Percentiles rank a stretch among this genome's conserved stretches.
Evolutionary conservation across 306 rosid species (phyloP).

Genomic region (Acacia acuminata): DNA sequence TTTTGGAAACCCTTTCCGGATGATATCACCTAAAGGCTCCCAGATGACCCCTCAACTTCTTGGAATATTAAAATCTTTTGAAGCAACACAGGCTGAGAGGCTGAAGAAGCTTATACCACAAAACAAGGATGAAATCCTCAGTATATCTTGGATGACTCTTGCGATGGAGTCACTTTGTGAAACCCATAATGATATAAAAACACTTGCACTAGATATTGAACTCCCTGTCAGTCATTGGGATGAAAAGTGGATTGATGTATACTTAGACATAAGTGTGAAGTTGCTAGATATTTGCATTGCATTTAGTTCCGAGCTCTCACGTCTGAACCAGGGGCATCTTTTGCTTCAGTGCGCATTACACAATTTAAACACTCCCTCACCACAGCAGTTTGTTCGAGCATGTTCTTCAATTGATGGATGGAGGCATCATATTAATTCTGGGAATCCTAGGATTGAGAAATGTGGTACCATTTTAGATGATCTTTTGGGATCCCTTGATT

Average conservation of each 20-base stretch:
- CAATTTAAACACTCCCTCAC: conserved; percentile 56
- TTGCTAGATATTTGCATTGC: conserved; percentile 80
- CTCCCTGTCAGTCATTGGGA: conserved; percentile 83
- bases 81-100: conserved; percentile 72
- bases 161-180: conserved; percentile 72
- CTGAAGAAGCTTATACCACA: conserved; percentile 65
- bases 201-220: conserved; percentile 62
- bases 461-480: conserved; percentile 59
- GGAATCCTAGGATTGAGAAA: conserved; percentile 65
- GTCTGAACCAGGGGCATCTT: conserved; percentile 80
- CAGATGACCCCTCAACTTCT: conserved; percentile 54
- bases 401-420: conserved; percentile 76
- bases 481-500: conserved; percentile 63
- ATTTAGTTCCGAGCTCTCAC: conserved; percentile 89
- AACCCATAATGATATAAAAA: conserved; percentile 66
- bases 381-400: conserved; percentile 56
- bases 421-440: conserved; percentile 61
- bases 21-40: conserved; percentile 58
- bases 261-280: conserved; percentile 86
- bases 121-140: conserved; percentile 60
- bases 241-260: conserved; percentile 89
- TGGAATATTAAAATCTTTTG: conserved; percentile 53
- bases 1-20: conserved; percentile 85
- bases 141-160: conserved; percentile 80
- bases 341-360: conserved; percentile 71